Percentiles rank a stretch among this genome's conserved stretches.
Conservation (phyloP, 2,329 filamentous ascomycete species). For the Alternaria viburni region DNA sequence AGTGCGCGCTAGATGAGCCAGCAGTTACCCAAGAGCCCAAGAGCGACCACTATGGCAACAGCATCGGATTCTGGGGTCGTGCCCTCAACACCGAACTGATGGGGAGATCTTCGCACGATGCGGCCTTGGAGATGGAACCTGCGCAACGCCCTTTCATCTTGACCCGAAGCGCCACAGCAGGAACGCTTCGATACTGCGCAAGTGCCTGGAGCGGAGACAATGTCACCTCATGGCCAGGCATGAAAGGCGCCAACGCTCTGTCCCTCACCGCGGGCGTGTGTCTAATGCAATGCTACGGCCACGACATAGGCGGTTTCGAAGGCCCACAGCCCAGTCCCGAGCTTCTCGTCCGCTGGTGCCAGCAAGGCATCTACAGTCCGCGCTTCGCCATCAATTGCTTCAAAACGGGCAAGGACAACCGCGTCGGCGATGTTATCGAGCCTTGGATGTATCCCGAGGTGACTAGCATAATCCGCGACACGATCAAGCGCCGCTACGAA, state of each 20-base stretch:
- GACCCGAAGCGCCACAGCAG: conserved; percentile 72
- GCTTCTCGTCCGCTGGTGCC: conserved; percentile 74
- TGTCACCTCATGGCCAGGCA: conserved; percentile 73
- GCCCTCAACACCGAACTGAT: conserved; percentile 73
- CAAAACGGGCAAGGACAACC: conserved; percentile 73
- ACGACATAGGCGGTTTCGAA: conserved; percentile 79
- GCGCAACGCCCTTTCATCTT: conserved; percentile 70
- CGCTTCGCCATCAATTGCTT: conserved; percentile 81
- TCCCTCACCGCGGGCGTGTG: conserved; percentile 72
- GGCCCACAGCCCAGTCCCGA: conserved; percentile 74
- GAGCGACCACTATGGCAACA: conserved; percentile 48
- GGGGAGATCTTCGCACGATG: conserved; percentile 73
- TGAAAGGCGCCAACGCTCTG: conserved; percentile 74
- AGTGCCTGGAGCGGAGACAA: conserved; percentile 79
- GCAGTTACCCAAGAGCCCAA: conserved; percentile 35
- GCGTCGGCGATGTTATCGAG: conserved; percentile 74
- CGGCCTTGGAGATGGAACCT: conserved; percentile 64
- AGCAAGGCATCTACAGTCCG: conserved; percentile 71
- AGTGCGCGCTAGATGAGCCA: conserved; percentile 61
- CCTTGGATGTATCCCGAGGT: conserved; percentile 78
- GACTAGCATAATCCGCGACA: conserved; percentile 65
- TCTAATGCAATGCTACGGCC: conserved; percentile 72
- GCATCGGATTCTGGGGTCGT: conserved; percentile 73
- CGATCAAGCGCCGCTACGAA: conserved; percentile 74
- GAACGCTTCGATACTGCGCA: conserved; percentile 72